Base-by-base conservation (phyloP, 352 stramenopile species). In the Phytophthora quininea region DNA sequence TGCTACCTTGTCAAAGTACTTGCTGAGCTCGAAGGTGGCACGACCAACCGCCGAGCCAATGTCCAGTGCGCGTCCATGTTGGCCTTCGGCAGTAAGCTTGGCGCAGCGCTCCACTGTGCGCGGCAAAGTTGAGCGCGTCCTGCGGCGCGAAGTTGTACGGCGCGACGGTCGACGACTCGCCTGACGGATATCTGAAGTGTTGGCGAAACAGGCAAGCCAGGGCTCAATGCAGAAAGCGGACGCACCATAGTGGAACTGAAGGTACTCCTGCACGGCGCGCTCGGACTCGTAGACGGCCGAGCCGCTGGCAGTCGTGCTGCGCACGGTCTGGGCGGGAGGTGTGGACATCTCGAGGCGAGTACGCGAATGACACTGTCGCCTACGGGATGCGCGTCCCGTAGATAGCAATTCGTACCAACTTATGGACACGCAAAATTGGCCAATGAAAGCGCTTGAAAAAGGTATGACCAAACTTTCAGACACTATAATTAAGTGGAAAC, bases 41-140 rank as follows among this genome's bases (percentile, higher is more conserved):
- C 95, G 93, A 37, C 96, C 96, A 29, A 99, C 95, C 6, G 96
- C 91, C 66, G 95, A 99, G 35, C 96, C 96, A 63, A 99, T 87
- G 68, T 99, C 96, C 48, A 99, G 74, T 1, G 92, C 95, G 47
- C 91, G 88, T n/a, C 76, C 80, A 40, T 83, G 90, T 12, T 81
- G 87, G 6, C 59, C 47, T 1, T 71, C 62, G 1, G 79, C 76
- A 8, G 88, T 71, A 10, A 97, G 70, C 6, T 71, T 74, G 15
- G 90, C 78, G 35, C 89, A 84, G 30, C 89, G 71, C 29, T 93
- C 87, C 11, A 91, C 87, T 19, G 93, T 93, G 35, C 88, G 85
- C 43, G 93, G 85, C 33, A 97, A 98, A 98, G 8, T 77, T 62
- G 24, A 97, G 71, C 33, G 91, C 92, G 61, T 98, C 86, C 27